Evolutionary conservation across 257 asterid species (phyloP), one percentile per base, ranked within the genome.

Genomic region (Gentiana dahurica): DNA sequence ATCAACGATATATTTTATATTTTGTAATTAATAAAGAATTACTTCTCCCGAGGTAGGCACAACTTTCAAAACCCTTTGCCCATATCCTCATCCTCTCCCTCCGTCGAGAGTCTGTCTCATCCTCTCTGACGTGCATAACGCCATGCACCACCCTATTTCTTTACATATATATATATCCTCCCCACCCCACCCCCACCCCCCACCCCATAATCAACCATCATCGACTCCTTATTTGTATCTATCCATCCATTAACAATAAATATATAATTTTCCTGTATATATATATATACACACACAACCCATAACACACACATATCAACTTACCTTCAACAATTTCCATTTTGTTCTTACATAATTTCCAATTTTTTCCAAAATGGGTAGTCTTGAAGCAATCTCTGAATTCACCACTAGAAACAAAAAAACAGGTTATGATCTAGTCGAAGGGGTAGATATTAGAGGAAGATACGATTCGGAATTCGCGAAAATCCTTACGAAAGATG

Each of bases 361-460:
- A 34, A 35, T 12, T 5, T 8, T 12, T 1, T 2, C 46, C 11
- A 75, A 76, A 58, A 87, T 81, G 95, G 71, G 81, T 57, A 81
- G 91, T 34, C 77, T 72, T 13, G 94, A 79, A 51, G 79, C 75
- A 4, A 75, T 71, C 37, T 60, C 72, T 33, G 79, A 73, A 9
- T 7, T 59, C n/a, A 7, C 65, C 10, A 5, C 46, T 73, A 53
- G n/a, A 74, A 43, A 68, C 77, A 62, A 32, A 41, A 34, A 12
- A 62, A 54, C 0, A 68, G 85, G 81, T 0, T 92, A 92, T 65
- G 94, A 92, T 64, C 86, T 62, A 33, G 84, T 97, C 3, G 94
- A 83, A 64, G 97, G 99, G 6, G 94, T 85, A 1, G 91, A 83
- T 61, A 53, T 92, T 3, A 71, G 95, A 75, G 99, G 99, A 8